These are phyloP conservation scores for Strobilomyces confusus DNA, from an alignment of 768 basidiomycete genomes.

Conservation along the genomic window DNA sequence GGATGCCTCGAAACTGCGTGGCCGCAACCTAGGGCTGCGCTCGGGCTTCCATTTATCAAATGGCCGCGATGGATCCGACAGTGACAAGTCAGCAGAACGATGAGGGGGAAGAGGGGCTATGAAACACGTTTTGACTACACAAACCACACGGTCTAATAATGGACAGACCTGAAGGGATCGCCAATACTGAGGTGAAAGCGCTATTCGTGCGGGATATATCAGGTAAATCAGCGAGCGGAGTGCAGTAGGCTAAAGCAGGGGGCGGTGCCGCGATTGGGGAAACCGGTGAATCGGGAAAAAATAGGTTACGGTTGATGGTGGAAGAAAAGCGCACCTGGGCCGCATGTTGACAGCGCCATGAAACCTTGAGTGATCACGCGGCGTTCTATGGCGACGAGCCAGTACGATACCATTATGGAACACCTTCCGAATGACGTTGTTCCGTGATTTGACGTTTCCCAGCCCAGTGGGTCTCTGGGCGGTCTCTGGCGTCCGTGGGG, in stretches of 20 bases:
- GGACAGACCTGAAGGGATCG: slow-evolving; percentile 24
- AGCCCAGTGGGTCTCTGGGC: slow-evolving; percentile 12
- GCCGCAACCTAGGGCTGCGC: slow-evolving; percentile 27
- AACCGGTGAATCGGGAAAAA: slow-evolving; percentile 19
- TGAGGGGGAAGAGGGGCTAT: slow-evolving; percentile 24
- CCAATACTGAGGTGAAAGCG: slow-evolving; percentile 15
- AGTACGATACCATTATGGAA: slow-evolving; percentile 25
- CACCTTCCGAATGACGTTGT: slow-evolving; percentile 25
- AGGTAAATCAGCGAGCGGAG: slow-evolving; percentile 29
- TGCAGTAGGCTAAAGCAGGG: slow-evolving; percentile 7
- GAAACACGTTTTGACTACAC: slow-evolving; percentile 32
- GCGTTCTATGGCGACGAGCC: slow-evolving; percentile 28
- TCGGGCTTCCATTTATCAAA: slow-evolving; percentile 34
- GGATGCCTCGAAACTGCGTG: slow-evolving; percentile 30
- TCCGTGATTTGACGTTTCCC: slow-evolving; percentile 25
- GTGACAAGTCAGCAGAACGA: slow-evolving; percentile 19
- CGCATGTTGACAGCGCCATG: slow-evolving; percentile 33
- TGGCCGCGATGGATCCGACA: slow-evolving; percentile 25
- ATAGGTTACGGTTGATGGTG: slow-evolving; percentile 19
- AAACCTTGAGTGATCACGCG: slow-evolving; percentile 34
- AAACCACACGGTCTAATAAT: slow-evolving; percentile 22
- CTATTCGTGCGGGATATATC: slow-evolving; percentile 27
- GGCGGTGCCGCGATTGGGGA: slow-evolving; percentile 24
- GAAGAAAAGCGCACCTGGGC: slow-evolving; percentile 27
- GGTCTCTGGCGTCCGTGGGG: slow-evolving; percentile 19